phyloP scores from a whole-genome alignment of 345 rosid species.

The Aegle marmelos region DNA sequence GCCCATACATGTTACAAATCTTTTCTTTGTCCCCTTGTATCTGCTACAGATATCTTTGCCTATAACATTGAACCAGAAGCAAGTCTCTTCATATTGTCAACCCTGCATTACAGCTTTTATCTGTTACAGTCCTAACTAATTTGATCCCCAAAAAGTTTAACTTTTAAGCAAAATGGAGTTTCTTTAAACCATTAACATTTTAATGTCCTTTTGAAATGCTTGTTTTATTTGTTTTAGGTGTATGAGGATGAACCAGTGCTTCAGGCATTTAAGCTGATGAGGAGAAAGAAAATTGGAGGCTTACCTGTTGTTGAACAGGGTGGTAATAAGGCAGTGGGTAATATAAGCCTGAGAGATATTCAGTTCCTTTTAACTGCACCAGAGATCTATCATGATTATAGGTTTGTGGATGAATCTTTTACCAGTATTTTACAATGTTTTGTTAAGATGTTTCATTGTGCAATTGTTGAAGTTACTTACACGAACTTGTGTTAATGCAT shows the following conservation, averaged over 20 bases:
- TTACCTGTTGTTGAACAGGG: slow-evolving; percentile 64
- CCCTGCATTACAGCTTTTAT: neutral
- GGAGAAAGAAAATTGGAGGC: slow-evolving; percentile 77
- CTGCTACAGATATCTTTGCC: neutral
- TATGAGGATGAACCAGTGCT: slow-evolving; percentile 95
- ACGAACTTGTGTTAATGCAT: slow-evolving; percentile 7
- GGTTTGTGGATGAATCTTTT: slow-evolving; percentile 36
- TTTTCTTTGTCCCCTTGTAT: neutral
- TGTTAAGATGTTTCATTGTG: neutral
- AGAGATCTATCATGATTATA: slow-evolving; percentile 80
- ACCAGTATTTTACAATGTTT: slow-evolving; percentile 10
- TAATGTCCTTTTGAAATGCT: neutral
- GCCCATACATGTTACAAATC: neutral
- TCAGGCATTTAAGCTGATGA: slow-evolving; percentile 91
- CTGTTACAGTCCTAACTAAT: neutral
- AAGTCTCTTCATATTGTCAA: neutral
- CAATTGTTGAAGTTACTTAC: neutral
- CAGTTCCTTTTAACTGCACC: slow-evolving; percentile 92
- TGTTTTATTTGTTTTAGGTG: slow-evolving; percentile 42
- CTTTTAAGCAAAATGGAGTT: neutral
- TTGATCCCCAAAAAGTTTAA: neutral
- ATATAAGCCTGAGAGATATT: slow-evolving; percentile 86
- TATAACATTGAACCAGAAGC: neutral
- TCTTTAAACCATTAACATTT: neutral
- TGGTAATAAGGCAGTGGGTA: slow-evolving; percentile 71